Base-by-base conservation (phyloP, 129 eudicot species). In the Centrapalus pauciflorus region DNA sequence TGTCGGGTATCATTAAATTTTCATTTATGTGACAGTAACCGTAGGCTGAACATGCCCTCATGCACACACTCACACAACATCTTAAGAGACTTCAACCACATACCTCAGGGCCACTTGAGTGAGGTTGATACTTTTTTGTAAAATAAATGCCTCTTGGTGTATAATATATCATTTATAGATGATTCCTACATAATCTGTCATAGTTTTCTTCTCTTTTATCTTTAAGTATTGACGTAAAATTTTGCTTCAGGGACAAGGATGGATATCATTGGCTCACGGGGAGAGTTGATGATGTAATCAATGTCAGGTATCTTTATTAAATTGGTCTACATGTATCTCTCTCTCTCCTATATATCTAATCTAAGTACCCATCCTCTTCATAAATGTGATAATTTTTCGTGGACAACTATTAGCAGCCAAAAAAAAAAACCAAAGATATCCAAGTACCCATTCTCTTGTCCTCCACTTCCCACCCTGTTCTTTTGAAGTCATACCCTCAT, bases 231-330 rank as follows among this genome's bases (percentile, higher is more conserved):
- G 12, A 19, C 5, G 55, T 40, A 13, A 21, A 17, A 7, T 55
- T n/a, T 25, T 63, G 59, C 55, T 63, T 37, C 57, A 87, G 97
- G 84, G 97, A 90, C 76, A 90, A 90, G 55, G 92, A 87, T 84
- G 97, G 97, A 17, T 90, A 90, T 70, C 81, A 90, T 73, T 90
- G 97, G 97, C 92, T 90, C 60, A 90, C 95, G 13, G 97, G 97
- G 20, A 84, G 97, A 84, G 97, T 90, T 67, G 97, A 90, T 71
- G 97, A 90, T 60, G 97, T 90, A 19, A 90, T 90, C 57, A 90
- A 90, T 52, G 97, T 90, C 81, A 90, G 97, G 97, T 90, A 84
- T 17, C 27, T 54, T 52, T 17, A 45, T 45, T 45, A 45, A 45
- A 7, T 45, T 23, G 52, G 14, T 7, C 4, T 41, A 11, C n/a